These are phyloP conservation scores for Solanum tarapatanum DNA, from an alignment of 257 asterid genomes.

Conservation along the genomic window DNA sequence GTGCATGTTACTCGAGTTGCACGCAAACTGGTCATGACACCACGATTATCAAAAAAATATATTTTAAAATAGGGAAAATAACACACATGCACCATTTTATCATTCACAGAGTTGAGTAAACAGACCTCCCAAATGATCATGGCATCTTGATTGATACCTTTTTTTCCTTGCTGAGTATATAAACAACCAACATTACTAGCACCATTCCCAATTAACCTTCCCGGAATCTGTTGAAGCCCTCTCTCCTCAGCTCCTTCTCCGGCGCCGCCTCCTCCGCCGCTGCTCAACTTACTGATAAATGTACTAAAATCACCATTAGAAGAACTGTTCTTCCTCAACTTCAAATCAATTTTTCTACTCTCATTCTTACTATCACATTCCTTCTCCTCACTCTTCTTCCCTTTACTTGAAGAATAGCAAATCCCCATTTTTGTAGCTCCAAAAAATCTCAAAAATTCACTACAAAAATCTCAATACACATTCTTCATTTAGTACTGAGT, in stretches of 20 bases:
- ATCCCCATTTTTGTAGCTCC: conserved; percentile 53
- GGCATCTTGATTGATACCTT: conserved; percentile 95
- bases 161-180: conserved; percentile 94
- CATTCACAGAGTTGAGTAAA: background rate
- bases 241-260: conserved; percentile 66
- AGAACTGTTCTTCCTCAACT: conserved; percentile 34
- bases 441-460: background rate
- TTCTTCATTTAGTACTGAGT: background rate
- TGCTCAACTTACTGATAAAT: conserved; percentile 47
- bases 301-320: conserved; percentile 54
- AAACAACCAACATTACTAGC: conserved; percentile 54
- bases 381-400: conserved; percentile 19
- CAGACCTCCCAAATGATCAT: conserved; percentile 96
- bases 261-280: conserved; percentile 20
- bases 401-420: conserved; percentile 53
- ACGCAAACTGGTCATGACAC: background rate
- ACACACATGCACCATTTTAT: background rate
- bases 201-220: conserved; percentile 72
- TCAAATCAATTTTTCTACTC: conserved; percentile 20
- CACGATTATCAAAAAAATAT: background rate
- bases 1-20: background rate
- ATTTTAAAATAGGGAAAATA: background rate
- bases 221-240: conserved; percentile 60
- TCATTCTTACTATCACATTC: conserved; percentile 21
- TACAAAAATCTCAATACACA: background rate